Base-by-base conservation (phyloP, 192 early-diverging fungal species). In the Backusella psychrophila region DNA sequence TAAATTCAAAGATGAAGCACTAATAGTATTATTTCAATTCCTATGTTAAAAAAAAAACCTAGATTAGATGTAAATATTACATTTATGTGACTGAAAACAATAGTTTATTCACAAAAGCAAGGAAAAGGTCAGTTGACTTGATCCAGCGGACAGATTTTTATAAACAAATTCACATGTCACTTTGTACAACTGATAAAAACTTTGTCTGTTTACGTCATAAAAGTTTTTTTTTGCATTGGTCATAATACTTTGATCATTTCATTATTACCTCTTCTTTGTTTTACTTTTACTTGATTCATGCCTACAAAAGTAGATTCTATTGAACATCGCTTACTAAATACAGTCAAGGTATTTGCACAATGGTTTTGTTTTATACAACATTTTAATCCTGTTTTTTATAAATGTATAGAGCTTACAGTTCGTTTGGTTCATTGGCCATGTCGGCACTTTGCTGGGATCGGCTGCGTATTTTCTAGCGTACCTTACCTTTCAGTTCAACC, bases 391-490 rank as follows among this genome's bases (percentile, higher is more conserved):
- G 46, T n/a, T 6, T 49, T 19, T 49, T 49, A 41, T 41, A 41
- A 11, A 41, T 49, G 6, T 49, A 49, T 66, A 88, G 87, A 79
- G 83, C 33, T 79, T 81, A n/a, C 87, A 86, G 82, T 88, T 88
- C 71, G 66, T 76, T 33, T 88, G 87, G 87, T 88, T 80, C 73
- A 66, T 85, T 41, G 87, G 87, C 14, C 87, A 88, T 79, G 59
- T 83, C 53, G 71, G 74, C 31, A 68, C 84, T 53, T 59, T 88
- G 59, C 35, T 83, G 38, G 81, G 85, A 44, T 74, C 83, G 3
- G 39, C 73, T 17, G 75, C 84, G 39, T 86, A 85, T 71, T 15
- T 83, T 17, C 44, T 86, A 11, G 81, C 84, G 46, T 78, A 80
- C 35, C 46, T 86, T 31, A 85, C 84, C 4, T 86, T 86, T 75